Conservation (phyloP, 2,329 filamentous ascomycete genomes). For the Verticillium zaregamsianum region DNA sequence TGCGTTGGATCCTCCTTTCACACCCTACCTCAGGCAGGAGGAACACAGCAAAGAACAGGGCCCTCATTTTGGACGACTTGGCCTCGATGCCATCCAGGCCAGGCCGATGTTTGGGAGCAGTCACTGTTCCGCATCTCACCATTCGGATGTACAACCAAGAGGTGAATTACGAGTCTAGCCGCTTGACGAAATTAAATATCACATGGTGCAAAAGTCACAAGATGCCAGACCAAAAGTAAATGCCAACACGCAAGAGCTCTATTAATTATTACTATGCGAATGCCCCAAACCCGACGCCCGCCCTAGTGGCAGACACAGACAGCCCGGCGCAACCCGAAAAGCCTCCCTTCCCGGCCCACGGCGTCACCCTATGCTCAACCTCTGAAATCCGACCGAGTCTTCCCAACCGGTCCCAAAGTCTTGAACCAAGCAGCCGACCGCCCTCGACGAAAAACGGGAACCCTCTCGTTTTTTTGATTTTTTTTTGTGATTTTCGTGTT, state of each 20-base stretch:
- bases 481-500: slow-evolving; percentile 4
- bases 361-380: slow-evolving; percentile 11
- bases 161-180: no score
- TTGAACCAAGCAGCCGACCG: background rate
- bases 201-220: no score
- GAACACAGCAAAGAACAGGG: no score
- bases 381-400: slow-evolving; percentile 13
- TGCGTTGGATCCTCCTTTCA: no score
- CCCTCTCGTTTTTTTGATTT: slow-evolving; percentile 6
- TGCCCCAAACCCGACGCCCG: slow-evolving; percentile 15
- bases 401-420: background rate
- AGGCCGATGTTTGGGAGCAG: no score
- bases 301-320: slow-evolving; percentile 14
- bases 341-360: slow-evolving; percentile 8
- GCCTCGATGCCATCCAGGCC: no score
- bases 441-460: slow-evolving; percentile 1
- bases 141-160: no score
- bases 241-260: slow-evolving; percentile 28
- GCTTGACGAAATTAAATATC: no score
- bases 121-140: no score
- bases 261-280: slow-evolving; percentile 39
- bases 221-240: background rate
- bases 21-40: no score
- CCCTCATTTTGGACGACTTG: no score
- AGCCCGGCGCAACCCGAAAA: slow-evolving; percentile 6